Conservation (phyloP, 1,139 yeast species). For the Pichia sp. region DNA sequence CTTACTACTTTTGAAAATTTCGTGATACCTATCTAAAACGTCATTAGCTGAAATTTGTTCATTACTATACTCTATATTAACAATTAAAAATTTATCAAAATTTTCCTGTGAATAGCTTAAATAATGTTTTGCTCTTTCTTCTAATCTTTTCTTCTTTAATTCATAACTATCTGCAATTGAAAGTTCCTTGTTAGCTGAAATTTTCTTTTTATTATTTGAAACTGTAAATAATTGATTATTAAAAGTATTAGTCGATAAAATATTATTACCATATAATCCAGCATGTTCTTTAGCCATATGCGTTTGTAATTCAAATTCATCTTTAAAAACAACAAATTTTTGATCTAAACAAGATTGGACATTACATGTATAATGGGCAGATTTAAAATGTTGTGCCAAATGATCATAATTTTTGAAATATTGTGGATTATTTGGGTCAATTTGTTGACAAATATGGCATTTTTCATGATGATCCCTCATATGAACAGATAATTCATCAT, state of each 20-base stretch:
- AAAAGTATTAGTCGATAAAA: slow-evolving; percentile 37
- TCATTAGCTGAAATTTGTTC: slow-evolving; percentile 45
- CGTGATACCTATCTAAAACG: slow-evolving; percentile 44
- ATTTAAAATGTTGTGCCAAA: slow-evolving; percentile 66
- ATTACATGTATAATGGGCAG: slow-evolving; percentile 70
- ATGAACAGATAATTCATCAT: slow-evolving; percentile 79
- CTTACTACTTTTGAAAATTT: slow-evolving; percentile 42
- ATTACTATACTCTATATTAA: slow-evolving; percentile 44
- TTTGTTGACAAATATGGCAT: slow-evolving; percentile 83
- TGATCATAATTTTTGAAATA: slow-evolving; percentile 74
- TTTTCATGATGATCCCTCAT: slow-evolving; percentile 81
- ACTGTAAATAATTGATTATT: slow-evolving; percentile 64
- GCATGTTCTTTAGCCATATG: slow-evolving; percentile 87
- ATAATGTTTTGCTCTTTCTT: slow-evolving; percentile 81
- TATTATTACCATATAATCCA: slow-evolving; percentile 41
- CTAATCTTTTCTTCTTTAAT: slow-evolving; percentile 56
- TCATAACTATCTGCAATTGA: slow-evolving; percentile 2
- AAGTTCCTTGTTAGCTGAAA: background rate
- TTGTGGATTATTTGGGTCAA: slow-evolving; percentile 58
- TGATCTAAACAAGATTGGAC: slow-evolving; percentile 82
- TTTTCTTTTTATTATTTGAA: slow-evolving; percentile 10
- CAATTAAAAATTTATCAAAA: slow-evolving; percentile 43
- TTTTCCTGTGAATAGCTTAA: slow-evolving; percentile 47
- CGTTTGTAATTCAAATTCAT: slow-evolving; percentile 79
- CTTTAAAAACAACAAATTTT: slow-evolving; percentile 85